These are phyloP conservation scores for Coemansia javaensis DNA, from an alignment of 192 early-diverging fungal species.

Conservation along the genomic window DNA sequence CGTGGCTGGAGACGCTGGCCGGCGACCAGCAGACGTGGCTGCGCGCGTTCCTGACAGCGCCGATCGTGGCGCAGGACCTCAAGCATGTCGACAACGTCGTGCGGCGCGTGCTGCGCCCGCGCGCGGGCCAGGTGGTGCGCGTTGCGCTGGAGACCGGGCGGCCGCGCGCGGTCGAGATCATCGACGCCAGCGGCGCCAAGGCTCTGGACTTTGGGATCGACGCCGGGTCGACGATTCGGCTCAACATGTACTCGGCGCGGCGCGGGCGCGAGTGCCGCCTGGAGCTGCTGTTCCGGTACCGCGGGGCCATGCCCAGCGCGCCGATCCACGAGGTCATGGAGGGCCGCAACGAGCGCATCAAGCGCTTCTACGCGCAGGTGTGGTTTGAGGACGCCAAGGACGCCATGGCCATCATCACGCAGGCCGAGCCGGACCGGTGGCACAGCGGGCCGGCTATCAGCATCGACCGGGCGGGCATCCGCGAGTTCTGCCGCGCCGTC, in stretches of 20 bases:
- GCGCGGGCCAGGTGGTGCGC: conserved; percentile 52
- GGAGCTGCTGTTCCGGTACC: conserved; percentile 77
- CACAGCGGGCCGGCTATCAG: not conserved
- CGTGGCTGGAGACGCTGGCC: conserved; percentile 58
- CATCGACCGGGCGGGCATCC: conserved; percentile 55
- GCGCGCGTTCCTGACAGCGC: conserved; percentile 72
- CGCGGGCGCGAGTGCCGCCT: conserved; percentile 63
- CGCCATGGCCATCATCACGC: conserved; percentile 1
- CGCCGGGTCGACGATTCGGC: conserved; percentile 50
- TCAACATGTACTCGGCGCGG: conserved; percentile 56
- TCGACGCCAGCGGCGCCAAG: conserved; percentile 1
- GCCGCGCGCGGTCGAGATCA: conserved; percentile 31
- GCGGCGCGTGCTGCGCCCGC: conserved; percentile 61
- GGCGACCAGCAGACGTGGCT: conserved; percentile 76
- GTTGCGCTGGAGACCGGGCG: conserved; percentile 31
- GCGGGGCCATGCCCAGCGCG: conserved; percentile 67
- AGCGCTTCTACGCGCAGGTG: conserved; percentile 51
- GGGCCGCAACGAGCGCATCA: conserved; percentile 71
- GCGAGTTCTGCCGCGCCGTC: conserved; percentile 71
- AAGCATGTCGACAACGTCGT: conserved; percentile 62
- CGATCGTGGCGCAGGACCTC: conserved; percentile 74
- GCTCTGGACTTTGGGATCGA: conserved; percentile 41
- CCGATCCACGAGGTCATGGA: conserved; percentile 69
- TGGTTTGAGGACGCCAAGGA: conserved; percentile 16
- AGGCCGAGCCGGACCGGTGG: not conserved